Evolutionary conservation across 371 early-diverging fungal genomes (phyloP), one percentile per base, ranked within the genome.

Genomic region (Lichtheimia corymbifera): DNA sequence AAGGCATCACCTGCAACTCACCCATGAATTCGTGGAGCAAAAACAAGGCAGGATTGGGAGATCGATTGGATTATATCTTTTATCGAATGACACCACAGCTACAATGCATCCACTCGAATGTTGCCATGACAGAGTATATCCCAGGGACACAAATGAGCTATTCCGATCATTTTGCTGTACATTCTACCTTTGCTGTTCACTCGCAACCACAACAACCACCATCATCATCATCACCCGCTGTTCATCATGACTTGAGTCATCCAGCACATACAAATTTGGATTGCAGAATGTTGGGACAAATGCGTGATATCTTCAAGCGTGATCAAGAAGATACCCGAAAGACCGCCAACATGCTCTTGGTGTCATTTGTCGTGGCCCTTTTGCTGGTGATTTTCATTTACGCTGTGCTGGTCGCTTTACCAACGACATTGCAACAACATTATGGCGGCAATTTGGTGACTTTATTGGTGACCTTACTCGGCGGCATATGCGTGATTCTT

Each of bases 131-230:
- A 1, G 79, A 80, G 18, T 59, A 56, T 53, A 69, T 83, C 15
- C 80, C 80, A 0, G 62, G 66, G 2, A 70, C 79, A 25, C 47
- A 60, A 18, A 68, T 65, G 69, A 77, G 79, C 51, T 73, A 72
- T 59, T 83, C 85, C 5, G 87, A 87, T 55, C 87, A 87, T 55
- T 87, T 82, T 63, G 87, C 72, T 1, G 83, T 85, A 0, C 74
- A 77, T 41, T 79, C 86, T 1, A 64, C 65, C 9, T 87, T 87
- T 51, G 54, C 55, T 42, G 30, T 72, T 20, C 20, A 42, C 15
- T 1, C 47, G 47, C n/a, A 15, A 45, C 45, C 15, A 45, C 61
- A 1, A 22, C 45, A 7, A 50, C 52, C 3, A 53, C 18, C 3
- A 17, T 43, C 1, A 28, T 1, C 50, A 50, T 3, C 5, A 50